phyloP scores from a whole-genome alignment of 2,329 filamentous ascomycete species.

The Aplosporella prunicola region DNA sequence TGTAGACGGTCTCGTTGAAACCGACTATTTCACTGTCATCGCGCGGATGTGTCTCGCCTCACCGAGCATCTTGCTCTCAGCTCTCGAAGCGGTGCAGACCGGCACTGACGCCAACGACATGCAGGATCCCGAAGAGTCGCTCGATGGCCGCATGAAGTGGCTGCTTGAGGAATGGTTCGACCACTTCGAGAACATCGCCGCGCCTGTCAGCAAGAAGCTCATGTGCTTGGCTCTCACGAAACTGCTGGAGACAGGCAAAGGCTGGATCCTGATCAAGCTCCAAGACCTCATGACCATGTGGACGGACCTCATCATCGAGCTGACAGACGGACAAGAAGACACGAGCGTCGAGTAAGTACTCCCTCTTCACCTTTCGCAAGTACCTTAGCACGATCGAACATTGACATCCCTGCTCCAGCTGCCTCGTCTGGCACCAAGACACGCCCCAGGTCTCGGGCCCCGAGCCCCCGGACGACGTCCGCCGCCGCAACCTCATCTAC shows the following conservation, averaged over 20 bases:
- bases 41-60: constrained; percentile 68
- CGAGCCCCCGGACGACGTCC: constrained; percentile 37
- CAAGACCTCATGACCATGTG: constrained; percentile 70
- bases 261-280: constrained; percentile 50
- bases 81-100: constrained; percentile 31
- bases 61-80: constrained; percentile 55
- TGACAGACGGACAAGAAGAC: constrained; percentile 51
- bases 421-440: constrained; percentile 32
- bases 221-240: constrained; percentile 64
- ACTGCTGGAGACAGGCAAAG: constrained; percentile 53
- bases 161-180: constrained; percentile 54
- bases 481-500: constrained; percentile 41
- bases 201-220: constrained; percentile 58
- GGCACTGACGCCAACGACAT: constrained; percentile 14
- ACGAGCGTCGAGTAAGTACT: constrained; percentile 27
- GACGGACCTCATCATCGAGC: constrained; percentile 58
- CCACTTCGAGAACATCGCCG: constrained; percentile 58
- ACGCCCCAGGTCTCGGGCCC: constrained; percentile 17
- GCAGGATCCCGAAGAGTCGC: constrained; percentile 19
- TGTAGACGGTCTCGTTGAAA: constrained; percentile 66
- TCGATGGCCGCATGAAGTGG: constrained; percentile 36
- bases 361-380: no score
- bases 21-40: constrained; percentile 77
- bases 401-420: no score
- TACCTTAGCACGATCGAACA: constrained; percentile 6